Base-by-base conservation (phyloP, 2,329 filamentous ascomycete genomes). In the Pyrenochaeta sp. region DNA sequence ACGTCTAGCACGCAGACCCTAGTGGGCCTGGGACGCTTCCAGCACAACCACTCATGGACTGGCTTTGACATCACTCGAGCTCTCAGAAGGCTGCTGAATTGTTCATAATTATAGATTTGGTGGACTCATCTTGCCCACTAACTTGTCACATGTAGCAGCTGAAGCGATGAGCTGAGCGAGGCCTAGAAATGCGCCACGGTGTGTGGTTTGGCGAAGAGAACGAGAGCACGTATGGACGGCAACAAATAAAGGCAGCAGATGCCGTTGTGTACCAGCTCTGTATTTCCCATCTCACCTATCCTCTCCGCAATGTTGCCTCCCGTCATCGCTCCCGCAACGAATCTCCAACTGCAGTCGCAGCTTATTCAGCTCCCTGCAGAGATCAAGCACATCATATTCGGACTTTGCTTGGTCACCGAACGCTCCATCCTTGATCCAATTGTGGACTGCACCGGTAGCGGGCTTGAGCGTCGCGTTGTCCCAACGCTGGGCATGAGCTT, bases 381-480 rank as follows among this genome's bases (percentile, higher is more conserved):
- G 39, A 69, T 75, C 56, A 72, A 74, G 49, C 64, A 72, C 52
- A 56, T 69, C 21, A 74, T 76, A 44, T 73, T 64, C 50, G 23
- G 50, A 18, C 52, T 64, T 30, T 70, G 65, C 55, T 67, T 76
- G n/a, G 51, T 56, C 29, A 52, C 66, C 10, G 58, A 60, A 18
- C 41, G 46, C 23, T 62, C 69, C 12, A 67, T 75, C 41, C 48
- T 64, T 33, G 66, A 75, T 29, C 60, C 66, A 7, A 53, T 54
- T 18, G 51, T 59, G n/a, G 33, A 32, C 40, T 18, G 2, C 12
- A 20, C 14, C 11, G 32, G 41, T 33, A 14, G 14, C 23, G 20
- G 27, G 43, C 7, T 37, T 11, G 46, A 49, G 36, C 15, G n/a
- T 14, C 37, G 18, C 27, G 7, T 37, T 37, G 9, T n/a, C 17